Base-by-base conservation (phyloP, 1,284 basidiomycete species). In the Limonomyces culmigenus region DNA sequence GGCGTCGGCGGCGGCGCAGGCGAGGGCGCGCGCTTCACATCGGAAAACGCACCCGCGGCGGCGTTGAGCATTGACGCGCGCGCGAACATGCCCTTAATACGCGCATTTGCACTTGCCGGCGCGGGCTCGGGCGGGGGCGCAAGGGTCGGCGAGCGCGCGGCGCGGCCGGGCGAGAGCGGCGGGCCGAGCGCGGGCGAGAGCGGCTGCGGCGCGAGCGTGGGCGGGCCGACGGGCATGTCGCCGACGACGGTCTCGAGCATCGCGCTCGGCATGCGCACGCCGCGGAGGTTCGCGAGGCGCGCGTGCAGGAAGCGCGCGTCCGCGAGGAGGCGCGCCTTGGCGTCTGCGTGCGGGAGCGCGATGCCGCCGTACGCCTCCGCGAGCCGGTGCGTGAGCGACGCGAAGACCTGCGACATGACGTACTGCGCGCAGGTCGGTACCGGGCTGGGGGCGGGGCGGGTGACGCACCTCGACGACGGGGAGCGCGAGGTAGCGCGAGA, bases 391-490 rank as follows among this genome's bases (percentile, higher is more conserved):
- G 88, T 88, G 53, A 93, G 89, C n/a, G 84, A 76, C 16, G 78
- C 79, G 43, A 92, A 79, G 12, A 95, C 89, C 52, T 92, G 85
- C 20, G 75, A 73, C 83, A 93, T 91, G 47, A 96, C 86, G 50
- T 69, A 72, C 83, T 91, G 49, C 19, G n/a, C 35, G 36, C 23
- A 32, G 17, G 15, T n/a, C 4, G 17, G 15, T 15, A 20, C 23
- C 13, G 19, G 4, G 11, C 34, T 25, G 11, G 21, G 15, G 30
- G 21, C 12, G 8, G 20, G 14, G 27, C n/a, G 18, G 19, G 15
- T 21, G 30, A 48, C 74, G 53, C 46, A 85, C 80, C 70, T 91
- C 84, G 33, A 93, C 83, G 12, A 86, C 70, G 16, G 68, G 64
- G 23, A 65, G 55, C 4, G 81, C 63, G 17, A 98, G 64, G 55